Evolutionary conservation across 345 rosid species (phyloP), one percentile per base, ranked within the genome.

Genomic region (Brassica incana): DNA sequence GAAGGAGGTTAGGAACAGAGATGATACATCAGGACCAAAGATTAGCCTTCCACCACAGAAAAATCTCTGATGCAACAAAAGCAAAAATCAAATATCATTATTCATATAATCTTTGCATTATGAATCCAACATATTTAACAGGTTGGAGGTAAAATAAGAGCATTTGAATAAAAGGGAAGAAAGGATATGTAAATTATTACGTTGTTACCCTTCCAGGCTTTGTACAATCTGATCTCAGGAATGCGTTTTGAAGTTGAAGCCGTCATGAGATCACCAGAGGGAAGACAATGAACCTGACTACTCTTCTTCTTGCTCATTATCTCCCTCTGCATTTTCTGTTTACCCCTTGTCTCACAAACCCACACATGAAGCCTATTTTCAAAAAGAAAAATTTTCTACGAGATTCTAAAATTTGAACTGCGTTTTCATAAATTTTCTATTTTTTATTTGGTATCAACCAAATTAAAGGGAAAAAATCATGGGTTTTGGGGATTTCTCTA

Each of bases 191-290:
- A 10, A 43, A 4, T 29, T 43, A 74, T 80, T 82, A 95, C 97
- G 82, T 95, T 95, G 92, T 95, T 95, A 79, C 97, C 99, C 92
- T 88, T 87, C 99, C 99, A 95, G 71, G 84, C 83, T 87, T 89
- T 89, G 84, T 92, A 90, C 18, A 88, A 85, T 88, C 95, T 87
- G 59, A 67, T 77, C 2, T 84, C 74, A 75, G 83, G 1, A 64
- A 75, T 80, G 62, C 65, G 79, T 69, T 70, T 80, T 3, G 83
- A 80, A 54, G 83, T 12, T 27, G 83, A 80, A 65, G 83, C 80
- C 43, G 77, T 75, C 83, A 80, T 76, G 80, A 29, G 76, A 69
- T 80, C 80, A 71, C 25, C 69, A 80, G 83, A 69, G 72, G 83
- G 40, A 75, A 69, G 65, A 32, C 83, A 80, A 80, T 75, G 83